Conservation (phyloP, 1,284 basidiomycete genomes). For the Microbotryum violaceum region DNA sequence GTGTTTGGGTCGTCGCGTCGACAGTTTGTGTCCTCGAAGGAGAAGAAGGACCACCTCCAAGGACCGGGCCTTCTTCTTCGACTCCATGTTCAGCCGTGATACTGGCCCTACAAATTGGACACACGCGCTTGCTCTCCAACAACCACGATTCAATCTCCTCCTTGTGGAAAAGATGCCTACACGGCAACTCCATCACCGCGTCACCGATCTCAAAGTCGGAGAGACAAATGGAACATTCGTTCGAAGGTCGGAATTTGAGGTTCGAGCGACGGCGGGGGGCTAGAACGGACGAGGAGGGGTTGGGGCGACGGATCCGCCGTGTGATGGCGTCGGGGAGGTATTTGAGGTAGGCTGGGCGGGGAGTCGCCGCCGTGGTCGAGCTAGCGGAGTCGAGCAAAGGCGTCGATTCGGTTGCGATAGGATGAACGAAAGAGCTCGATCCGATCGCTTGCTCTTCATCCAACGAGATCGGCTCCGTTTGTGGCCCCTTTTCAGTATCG, state of each 20-base stretch:
- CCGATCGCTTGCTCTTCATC: slow-evolving; percentile 27
- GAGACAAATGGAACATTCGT: slow-evolving; percentile 83
- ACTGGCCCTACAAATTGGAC: too few species aligned
- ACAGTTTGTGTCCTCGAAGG: too few species aligned
- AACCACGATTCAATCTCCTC: slow-evolving; percentile 84
- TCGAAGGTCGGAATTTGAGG: slow-evolving; percentile 7
- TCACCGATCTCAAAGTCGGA: slow-evolving; percentile 76
- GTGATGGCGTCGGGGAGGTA: slow-evolving; percentile 1
- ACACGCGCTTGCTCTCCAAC: slow-evolving; percentile 66
- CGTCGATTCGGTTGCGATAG: slow-evolving; percentile 10
- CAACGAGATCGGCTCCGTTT: slow-evolving; percentile 47
- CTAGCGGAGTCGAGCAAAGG: slow-evolving; percentile 6
- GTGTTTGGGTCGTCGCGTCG: too few species aligned
- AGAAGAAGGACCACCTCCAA: too few species aligned
- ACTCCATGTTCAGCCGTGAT: too few species aligned
- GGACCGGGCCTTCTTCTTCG: too few species aligned
- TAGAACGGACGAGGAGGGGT: not conserved
- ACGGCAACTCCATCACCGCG: slow-evolving; percentile 76
- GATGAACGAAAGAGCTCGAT: not conserved
- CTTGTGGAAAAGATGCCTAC: slow-evolving; percentile 78
- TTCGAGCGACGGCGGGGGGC: slow-evolving; percentile 1
- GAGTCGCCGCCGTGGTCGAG: not conserved
- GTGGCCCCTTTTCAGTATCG: slow-evolving; percentile 54
- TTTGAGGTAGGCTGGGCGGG: slow-evolving; percentile 1
- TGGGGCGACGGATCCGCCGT: not conserved